phyloP scores from a whole-genome alignment of 805 yeast genomes.

The Metschnikowia anglica region DNA sequence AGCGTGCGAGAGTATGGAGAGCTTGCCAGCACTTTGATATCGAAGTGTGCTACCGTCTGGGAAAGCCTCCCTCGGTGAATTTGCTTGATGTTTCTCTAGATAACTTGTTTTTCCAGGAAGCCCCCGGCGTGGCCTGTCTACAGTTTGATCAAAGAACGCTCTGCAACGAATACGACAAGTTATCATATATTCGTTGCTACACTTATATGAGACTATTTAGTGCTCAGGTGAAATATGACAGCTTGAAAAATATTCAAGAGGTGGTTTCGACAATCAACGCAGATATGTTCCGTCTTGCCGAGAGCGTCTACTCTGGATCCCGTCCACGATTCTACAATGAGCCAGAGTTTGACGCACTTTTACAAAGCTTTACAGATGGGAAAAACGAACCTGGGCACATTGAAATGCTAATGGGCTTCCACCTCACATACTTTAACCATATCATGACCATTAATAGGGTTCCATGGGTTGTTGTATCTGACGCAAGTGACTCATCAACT shows the following conservation, averaged over 20 bases:
- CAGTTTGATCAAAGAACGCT: conserved; percentile 4
- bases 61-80: conserved; percentile 49
- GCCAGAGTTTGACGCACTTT: conserved; percentile 24
- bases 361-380: conserved; percentile 2
- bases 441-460: conserved; percentile 38
- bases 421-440: conserved; percentile 36
- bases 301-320: conserved; percentile 18
- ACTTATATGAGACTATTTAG: conserved; percentile 34
- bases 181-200: conserved; percentile 31
- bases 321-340: conserved; percentile 37
- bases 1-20: conserved; percentile 50
- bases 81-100: conserved; percentile 31
- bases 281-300: conserved; percentile 29
- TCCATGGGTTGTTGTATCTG: conserved; percentile 27
- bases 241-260: conserved; percentile 22
- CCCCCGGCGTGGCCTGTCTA: background rate
- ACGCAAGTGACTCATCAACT: conserved; percentile 18
- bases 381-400: background rate
- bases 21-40: conserved; percentile 47
- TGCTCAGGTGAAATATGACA: conserved; percentile 26
- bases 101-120: conserved; percentile 8
- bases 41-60: conserved; percentile 44
- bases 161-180: conserved; percentile 6
- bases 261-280: conserved; percentile 29
- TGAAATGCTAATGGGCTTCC: conserved; percentile 22